Conservation (phyloP, 2,329 filamentous ascomycete genomes). For the Fusarium sp. region DNA sequence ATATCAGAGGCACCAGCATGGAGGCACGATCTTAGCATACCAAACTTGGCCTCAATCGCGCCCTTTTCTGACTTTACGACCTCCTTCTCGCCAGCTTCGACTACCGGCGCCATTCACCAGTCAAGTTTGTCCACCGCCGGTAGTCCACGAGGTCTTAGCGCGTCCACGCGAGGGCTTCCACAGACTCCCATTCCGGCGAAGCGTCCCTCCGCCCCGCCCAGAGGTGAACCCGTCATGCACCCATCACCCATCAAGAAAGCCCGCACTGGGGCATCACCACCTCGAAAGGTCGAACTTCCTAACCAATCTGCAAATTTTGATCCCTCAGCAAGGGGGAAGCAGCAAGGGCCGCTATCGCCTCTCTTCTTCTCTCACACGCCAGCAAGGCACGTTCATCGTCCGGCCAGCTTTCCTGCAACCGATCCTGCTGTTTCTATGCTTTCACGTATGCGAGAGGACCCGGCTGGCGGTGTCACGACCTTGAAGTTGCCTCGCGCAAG, state of each 20-base stretch:
- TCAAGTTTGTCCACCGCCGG: slow-evolving; percentile 29
- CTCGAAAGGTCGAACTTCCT: slow-evolving; percentile 55
- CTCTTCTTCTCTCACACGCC: slow-evolving; percentile 61
- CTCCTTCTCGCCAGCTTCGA: slow-evolving; percentile 12
- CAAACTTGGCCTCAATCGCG: slow-evolving; percentile 29
- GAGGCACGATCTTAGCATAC: slow-evolving; percentile 32
- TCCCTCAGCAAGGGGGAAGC: slow-evolving; percentile 36
- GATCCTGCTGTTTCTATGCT: slow-evolving; percentile 59
- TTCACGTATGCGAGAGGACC: slow-evolving; percentile 54
- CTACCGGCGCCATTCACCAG: slow-evolving; percentile 31
- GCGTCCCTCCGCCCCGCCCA: slow-evolving; percentile 35
- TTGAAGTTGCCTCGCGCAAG: slow-evolving; percentile 64
- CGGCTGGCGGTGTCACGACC: slow-evolving; percentile 57
- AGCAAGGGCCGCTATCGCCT: slow-evolving; percentile 56
- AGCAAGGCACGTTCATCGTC: slow-evolving; percentile 48
- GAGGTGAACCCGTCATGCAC: slow-evolving; percentile 44
- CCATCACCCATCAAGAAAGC: slow-evolving; percentile 56
- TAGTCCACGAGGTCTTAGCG: slow-evolving; percentile 26
- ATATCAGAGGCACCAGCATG: slow-evolving; percentile 30
- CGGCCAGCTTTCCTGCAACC: slow-evolving; percentile 48
- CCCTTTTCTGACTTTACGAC: slow-evolving; percentile 14
- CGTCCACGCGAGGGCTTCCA: slow-evolving; percentile 21
- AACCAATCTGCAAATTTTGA: slow-evolving; percentile 33
- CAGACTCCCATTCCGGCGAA: slow-evolving; percentile 36
- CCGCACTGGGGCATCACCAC: slow-evolving; percentile 56